Evolutionary conservation across 345 rosid genomes (phyloP).

Genomic region (Lumnitzera racemosa): DNA sequence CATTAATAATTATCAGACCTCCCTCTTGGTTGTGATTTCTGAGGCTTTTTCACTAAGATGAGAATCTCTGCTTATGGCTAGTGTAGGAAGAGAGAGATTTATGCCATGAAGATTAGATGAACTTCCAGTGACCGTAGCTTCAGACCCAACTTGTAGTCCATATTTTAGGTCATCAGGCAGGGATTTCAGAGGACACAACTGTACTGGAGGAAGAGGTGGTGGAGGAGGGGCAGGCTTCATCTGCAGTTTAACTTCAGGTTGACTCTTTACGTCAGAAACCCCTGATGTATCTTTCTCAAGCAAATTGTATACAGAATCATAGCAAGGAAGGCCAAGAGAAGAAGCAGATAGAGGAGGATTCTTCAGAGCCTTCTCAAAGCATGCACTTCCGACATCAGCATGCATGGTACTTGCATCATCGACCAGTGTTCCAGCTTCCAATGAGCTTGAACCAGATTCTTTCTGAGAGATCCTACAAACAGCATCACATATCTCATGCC

Average conservation of each 20-base stretch:
- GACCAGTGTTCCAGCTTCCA: too few relatives aligned
- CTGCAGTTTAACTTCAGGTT: conserved; percentile 21
- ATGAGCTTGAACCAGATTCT: conserved; percentile 29
- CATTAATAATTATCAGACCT: too few relatives aligned
- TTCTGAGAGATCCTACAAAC: conserved; percentile 20
- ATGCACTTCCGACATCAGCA: conserved; percentile 1
- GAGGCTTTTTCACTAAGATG: too few relatives aligned
- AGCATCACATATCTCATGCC: conserved; percentile 37
- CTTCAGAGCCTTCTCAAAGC: conserved; percentile 19
- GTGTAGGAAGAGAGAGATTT: not conserved
- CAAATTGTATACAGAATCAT: conserved; percentile 29
- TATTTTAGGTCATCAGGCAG: too few relatives aligned
- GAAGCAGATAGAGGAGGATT: conserved; percentile 25
- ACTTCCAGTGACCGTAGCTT: too few relatives aligned
- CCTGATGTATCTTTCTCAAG: conserved; percentile 12
- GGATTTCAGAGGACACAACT: conserved; percentile 40
- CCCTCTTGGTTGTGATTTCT: too few relatives aligned
- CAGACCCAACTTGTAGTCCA: too few relatives aligned
- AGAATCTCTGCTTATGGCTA: too few relatives aligned
- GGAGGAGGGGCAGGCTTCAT: conserved; percentile 33
- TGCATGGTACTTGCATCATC: conserved; percentile 2
- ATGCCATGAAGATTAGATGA: too few relatives aligned
- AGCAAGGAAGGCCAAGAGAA: conserved; percentile 37
- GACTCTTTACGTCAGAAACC: conserved; percentile 13
- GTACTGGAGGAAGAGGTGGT: conserved; percentile 63